Base-by-base conservation (phyloP, 306 rosid genomes). In the Vigna radiata region DNA sequence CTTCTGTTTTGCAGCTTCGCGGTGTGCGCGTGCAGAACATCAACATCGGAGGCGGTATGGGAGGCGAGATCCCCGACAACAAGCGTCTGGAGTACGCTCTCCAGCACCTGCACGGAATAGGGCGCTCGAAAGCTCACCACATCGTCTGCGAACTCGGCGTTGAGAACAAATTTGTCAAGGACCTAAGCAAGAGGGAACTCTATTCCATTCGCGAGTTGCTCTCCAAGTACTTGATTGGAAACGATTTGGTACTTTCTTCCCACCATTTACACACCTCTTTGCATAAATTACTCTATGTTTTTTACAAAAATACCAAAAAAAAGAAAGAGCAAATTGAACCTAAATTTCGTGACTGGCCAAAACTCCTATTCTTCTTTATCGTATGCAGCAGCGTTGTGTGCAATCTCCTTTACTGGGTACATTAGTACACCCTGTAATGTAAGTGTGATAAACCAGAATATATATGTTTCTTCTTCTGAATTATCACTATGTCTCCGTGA, bases 11-110 rank as follows among this genome's bases (percentile, higher is more conserved):
- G 82, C 88, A 89, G 97, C 36, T 75, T 76, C 72, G 68, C 2
- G 87, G 91, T 39, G 77, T 85, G 37, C 82, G 73, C 8, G 84
- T 60, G 8, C 83, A 82, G 46, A 69, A 82, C 70, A 83, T 91
- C 44, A 86, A 77, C 76, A 85, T 91, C 56, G 90, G 85, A 79
- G 97, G 94, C 58, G 97, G 97, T 53, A 73, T 89, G 62, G 88
- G 86, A 62, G 90, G 90, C 59, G 97, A 91, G 76, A 91, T 91
- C 71, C 97, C 94, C 21, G 97, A 89, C 76, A 66, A 79, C 60
- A 89, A 91, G 84, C 77, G 88, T 55, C 92, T 89, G 4, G 70
- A 80, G 83, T 86, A 46, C 67, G 92, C 97, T 53, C 92, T 89
- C 37, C 97, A 83, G 78, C 85, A 82, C 72, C 72, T 91, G 68